Percentiles rank a stretch among this genome's conserved stretches.
phyloP scores from a whole-genome alignment of 768 basidiomycete genomes.

The Asterophora parasitica region DNA sequence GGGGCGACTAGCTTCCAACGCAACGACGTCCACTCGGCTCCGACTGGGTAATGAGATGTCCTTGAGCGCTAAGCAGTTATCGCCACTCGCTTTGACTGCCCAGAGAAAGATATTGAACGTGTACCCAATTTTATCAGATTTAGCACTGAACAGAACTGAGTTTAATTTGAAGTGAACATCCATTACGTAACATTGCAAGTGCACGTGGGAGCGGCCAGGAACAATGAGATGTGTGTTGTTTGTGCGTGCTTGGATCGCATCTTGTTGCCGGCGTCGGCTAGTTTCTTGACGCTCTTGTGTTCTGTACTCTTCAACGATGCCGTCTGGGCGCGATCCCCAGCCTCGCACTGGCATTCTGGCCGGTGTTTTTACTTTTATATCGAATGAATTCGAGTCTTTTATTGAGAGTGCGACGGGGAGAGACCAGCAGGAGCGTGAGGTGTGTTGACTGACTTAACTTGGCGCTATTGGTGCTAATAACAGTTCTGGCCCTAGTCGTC shows the following conservation, averaged over 20 bases:
- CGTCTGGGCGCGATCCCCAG: slow-evolving; percentile 10
- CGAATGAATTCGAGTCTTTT: slow-evolving; percentile 69
- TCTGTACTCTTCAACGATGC: slow-evolving; percentile 3
- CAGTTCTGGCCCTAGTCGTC: not conserved
- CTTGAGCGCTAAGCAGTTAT: too few relatives aligned
- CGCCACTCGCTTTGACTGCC: too few relatives aligned
- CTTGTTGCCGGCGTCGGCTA: too few relatives aligned
- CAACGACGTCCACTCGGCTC: too few relatives aligned
- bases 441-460: not conserved
- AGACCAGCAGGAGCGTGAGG: slow-evolving; percentile 15
- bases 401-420: slow-evolving; percentile 60
- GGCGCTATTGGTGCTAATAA: not conserved
- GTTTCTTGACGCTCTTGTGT: not conserved
- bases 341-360: slow-evolving; percentile 44
- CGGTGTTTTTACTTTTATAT: slow-evolving; percentile 64
- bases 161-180: too few relatives aligned
- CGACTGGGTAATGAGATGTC: too few relatives aligned
- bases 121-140: too few relatives aligned
- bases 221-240: slow-evolving; percentile 8
- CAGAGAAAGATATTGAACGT: too few relatives aligned
- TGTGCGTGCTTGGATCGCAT: slow-evolving; percentile 1
- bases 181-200: too few relatives aligned
- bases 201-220: too few relatives aligned
- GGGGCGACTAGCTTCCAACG: too few relatives aligned
- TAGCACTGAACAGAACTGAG: too few relatives aligned